These are phyloP conservation scores for Rhodamnia argentea DNA, from an alignment of 345 rosid species.

Conservation along the genomic window DNA sequence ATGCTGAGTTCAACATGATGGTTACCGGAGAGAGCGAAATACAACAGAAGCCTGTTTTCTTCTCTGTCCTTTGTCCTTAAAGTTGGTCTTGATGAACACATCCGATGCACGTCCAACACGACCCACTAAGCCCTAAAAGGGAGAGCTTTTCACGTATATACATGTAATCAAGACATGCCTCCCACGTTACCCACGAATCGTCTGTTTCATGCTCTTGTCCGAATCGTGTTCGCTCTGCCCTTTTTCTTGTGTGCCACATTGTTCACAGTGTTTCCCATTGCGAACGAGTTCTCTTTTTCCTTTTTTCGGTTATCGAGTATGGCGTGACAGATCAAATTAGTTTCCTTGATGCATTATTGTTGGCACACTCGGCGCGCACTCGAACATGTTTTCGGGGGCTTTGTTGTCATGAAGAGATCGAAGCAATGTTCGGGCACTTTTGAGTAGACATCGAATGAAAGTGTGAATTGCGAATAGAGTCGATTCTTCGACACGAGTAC, in stretches of 20 bases:
- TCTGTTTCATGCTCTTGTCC: not conserved
- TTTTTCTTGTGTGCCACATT: not conserved
- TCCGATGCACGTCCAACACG: not conserved
- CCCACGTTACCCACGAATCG: not conserved
- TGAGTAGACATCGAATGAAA: not conserved
- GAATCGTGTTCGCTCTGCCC: not conserved
- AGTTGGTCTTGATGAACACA: not conserved
- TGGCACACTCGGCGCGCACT: not conserved
- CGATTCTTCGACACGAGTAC: not conserved
- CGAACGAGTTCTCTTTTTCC: not conserved
- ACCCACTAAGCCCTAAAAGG: not conserved
- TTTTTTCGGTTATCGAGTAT: not conserved
- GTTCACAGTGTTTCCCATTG: not conserved
- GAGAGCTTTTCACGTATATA: not conserved
- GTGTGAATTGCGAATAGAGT: not conserved
- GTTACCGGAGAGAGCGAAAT: no score
- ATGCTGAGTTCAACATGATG: not conserved
- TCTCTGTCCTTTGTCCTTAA: not conserved
- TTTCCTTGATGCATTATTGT: not conserved
- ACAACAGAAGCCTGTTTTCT: not conserved
- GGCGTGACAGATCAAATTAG: not conserved
- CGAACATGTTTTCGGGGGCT: not conserved
- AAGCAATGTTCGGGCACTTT: not conserved
- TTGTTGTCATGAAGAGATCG: not conserved
- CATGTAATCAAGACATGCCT: not conserved